Evolutionary conservation across 345 rosid species (phyloP).

Genomic region (Balakata baccata): DNA sequence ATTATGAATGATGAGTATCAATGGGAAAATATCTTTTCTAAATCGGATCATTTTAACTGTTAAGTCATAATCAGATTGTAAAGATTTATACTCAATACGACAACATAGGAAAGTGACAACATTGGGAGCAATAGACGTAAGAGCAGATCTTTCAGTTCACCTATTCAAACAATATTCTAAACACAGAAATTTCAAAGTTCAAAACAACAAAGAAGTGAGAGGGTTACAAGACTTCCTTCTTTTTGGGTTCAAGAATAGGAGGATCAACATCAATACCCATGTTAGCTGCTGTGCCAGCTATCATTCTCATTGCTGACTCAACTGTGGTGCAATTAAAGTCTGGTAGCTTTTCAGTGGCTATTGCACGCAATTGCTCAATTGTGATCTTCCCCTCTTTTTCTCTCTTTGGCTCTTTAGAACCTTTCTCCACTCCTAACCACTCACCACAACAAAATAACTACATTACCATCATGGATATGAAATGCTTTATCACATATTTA

Average conservation of each 20-base stretch:
- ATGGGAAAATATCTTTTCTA: no score
- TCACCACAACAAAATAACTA: not conserved
- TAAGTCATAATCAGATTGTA: no score
- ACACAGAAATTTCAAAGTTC: conserved; percentile 6
- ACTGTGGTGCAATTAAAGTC: conserved; percentile 69
- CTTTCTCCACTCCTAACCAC: conserved; percentile 74
- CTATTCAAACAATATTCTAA: conserved; percentile 5
- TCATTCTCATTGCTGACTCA: conserved; percentile 87
- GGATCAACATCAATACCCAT: conserved; percentile 91
- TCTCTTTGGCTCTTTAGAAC: conserved; percentile 67
- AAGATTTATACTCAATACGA: not conserved
- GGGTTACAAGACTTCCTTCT: conserved; percentile 44
- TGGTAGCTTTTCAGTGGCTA: conserved; percentile 80
- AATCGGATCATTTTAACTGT: no score
- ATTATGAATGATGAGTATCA: no score
- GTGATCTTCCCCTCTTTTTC: conserved; percentile 77
- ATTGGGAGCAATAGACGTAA: not conserved
- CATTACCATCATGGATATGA: not conserved
- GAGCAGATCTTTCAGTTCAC: not conserved
- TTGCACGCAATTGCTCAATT: conserved; percentile 57
- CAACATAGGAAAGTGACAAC: not conserved
- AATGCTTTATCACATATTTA: not conserved
- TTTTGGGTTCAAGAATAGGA: conserved; percentile 74
- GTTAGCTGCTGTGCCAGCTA: conserved; percentile 93
- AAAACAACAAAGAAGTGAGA: not conserved